Conservation (phyloP, 352 stramenopile genomes). For the Pythium phragmitis region DNA sequence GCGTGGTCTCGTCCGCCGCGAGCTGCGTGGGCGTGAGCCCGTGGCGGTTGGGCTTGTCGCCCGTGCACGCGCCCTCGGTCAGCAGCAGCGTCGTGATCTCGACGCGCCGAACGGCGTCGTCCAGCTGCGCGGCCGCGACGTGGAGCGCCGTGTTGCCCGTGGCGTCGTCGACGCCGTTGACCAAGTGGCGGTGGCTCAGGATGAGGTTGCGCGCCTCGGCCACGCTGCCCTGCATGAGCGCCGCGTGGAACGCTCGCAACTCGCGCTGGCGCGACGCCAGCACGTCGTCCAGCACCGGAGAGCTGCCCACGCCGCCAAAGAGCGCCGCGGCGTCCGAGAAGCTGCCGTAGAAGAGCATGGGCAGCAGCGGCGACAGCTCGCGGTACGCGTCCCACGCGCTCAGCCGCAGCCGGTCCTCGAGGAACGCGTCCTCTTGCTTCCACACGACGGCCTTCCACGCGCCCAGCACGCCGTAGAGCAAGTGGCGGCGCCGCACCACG, state of each 20-base stretch:
- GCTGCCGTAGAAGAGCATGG: slow-evolving; percentile 62
- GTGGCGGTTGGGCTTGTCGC: slow-evolving; percentile 48
- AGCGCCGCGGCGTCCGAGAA: slow-evolving; percentile 57
- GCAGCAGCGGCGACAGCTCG: slow-evolving; percentile 50
- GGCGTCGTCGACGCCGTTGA: slow-evolving; percentile 50
- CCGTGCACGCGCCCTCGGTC: slow-evolving; percentile 51
- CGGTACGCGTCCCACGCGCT: slow-evolving; percentile 60
- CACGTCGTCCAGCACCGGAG: not conserved
- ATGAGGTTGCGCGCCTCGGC: slow-evolving; percentile 55
- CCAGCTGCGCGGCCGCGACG: slow-evolving; percentile 41
- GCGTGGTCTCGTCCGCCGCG: slow-evolving; percentile 31
- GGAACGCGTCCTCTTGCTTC: slow-evolving; percentile 54
- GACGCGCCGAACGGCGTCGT: slow-evolving; percentile 44
- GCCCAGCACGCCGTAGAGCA: slow-evolving; percentile 52
- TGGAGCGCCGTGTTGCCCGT: slow-evolving; percentile 64
- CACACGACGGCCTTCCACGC: slow-evolving; percentile 66
- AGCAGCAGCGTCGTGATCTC: slow-evolving; percentile 51
- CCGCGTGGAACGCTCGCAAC: slow-evolving; percentile 45
- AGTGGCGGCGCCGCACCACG: slow-evolving; percentile 32
- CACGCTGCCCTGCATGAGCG: slow-evolving; percentile 46
- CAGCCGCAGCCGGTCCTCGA: slow-evolving; percentile 54
- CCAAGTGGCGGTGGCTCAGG: slow-evolving; percentile 43
- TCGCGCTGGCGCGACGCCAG: slow-evolving; percentile 21
- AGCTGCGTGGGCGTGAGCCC: slow-evolving; percentile 53
- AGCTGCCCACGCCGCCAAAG: slow-evolving; percentile 46